Evolutionary conservation across 805 yeast species (phyloP).

Genomic region (Cyberlindnera euphorbiiphila): DNA sequence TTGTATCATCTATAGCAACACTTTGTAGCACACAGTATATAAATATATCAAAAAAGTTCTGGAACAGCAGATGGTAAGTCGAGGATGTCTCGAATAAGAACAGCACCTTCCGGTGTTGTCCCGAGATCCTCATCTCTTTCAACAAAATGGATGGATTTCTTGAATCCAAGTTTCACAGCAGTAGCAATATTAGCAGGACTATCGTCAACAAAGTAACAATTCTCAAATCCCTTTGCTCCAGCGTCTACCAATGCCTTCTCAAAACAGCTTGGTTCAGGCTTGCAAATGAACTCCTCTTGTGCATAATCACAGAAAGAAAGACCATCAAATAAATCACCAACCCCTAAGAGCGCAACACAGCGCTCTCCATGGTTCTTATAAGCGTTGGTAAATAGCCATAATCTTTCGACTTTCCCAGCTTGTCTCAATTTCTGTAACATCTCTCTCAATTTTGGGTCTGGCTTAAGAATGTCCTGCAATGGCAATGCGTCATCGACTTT

Average conservation of each 20-base stretch:
- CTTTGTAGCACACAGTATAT: too few species aligned
- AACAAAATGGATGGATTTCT: slow-evolving; percentile 65
- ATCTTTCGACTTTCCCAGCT: slow-evolving; percentile 54
- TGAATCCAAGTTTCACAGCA: slow-evolving; percentile 70
- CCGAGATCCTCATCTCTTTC: slow-evolving; percentile 57
- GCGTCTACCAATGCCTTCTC: slow-evolving; percentile 62
- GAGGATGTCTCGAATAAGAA: slow-evolving; percentile 52
- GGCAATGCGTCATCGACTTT: slow-evolving; percentile 93
- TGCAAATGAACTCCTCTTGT: slow-evolving; percentile 66
- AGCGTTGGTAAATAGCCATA: slow-evolving; percentile 96
- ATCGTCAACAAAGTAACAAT: slow-evolving; percentile 82
- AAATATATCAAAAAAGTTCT: slow-evolving; percentile 19
- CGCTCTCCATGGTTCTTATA: slow-evolving; percentile 86
- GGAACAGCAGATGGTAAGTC: slow-evolving; percentile 39
- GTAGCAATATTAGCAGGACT: slow-evolving; percentile 75
- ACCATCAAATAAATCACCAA: slow-evolving; percentile 94
- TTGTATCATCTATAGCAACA: too few species aligned
- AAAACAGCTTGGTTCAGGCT: slow-evolving; percentile 78
- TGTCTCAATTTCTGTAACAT: slow-evolving; percentile 42
- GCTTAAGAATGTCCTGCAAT: slow-evolving; percentile 68
- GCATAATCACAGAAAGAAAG: slow-evolving; percentile 85
- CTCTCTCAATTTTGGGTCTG: slow-evolving; percentile 51
- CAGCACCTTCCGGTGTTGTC: slow-evolving; percentile 39
- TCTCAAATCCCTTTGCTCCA: slow-evolving; percentile 44
- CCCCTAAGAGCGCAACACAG: slow-evolving; percentile 72